Base-by-base conservation (phyloP, 495 filamentous ascomycete species). In the Schizothecium vesticola region DNA sequence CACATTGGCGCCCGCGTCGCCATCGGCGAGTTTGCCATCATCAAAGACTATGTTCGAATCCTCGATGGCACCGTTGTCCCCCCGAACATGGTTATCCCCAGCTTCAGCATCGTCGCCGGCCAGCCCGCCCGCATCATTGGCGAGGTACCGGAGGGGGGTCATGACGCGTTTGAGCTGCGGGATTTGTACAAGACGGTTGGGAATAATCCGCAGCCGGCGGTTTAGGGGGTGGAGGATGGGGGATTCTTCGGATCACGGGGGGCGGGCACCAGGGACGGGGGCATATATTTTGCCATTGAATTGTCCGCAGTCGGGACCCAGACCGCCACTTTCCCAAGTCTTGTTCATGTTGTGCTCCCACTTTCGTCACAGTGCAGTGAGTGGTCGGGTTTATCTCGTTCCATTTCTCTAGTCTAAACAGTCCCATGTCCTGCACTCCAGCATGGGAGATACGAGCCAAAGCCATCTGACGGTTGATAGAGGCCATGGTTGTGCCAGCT, bases 1-100 rank as follows among this genome's bases (percentile, higher is more conserved):
- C 84, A 91, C 72, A 89, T 99, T 71, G 94, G 91, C 22, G 83
- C 83, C 22, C 85, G 87, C 56, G 88, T 86, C 33, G 89, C 91
- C 6, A 78, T 99, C 56, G 91, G 92, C 65, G 89, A 91, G 73
- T 92, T 97, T 76, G 88, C 88, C 51, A 94, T 97, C 55, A 86
- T 99, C 71, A 97, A 96, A 78, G 94, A 97, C 75, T 92, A 89
- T 77, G 90, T 92, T 36, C 87, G 87, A 69, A 89, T 99, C 63
- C 81, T 97, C 66, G 91, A 96, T 69, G 90, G 89, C 12, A 87
- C 89, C 6, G 89, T 97, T 58, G 85, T 99, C 21, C 91, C 95
- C 9, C 82, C 88, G 19, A 90, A 91, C 65, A 97, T 96, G 89
- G 92, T 97, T 13, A 91, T 98, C 69, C 92, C 93, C 31, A 91